Base-by-base conservation (phyloP, 2,329 filamentous ascomycete species). In the Coniochaeta pulveracea region DNA sequence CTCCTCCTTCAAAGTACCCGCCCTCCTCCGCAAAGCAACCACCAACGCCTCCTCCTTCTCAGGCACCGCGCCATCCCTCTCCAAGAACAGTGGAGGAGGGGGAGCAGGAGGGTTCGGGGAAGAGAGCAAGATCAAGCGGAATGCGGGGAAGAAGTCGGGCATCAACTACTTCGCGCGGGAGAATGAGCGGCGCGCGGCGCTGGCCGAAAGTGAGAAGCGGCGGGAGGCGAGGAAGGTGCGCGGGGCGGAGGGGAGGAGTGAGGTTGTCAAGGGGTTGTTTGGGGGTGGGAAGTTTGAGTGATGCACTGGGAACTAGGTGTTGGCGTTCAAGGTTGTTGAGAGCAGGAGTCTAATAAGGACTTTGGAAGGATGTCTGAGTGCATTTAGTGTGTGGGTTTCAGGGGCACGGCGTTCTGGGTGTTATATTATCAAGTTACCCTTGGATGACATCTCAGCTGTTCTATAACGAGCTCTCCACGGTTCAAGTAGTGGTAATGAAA, bases 1-100 rank as follows among this genome's bases (percentile, higher is more conserved):
- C 3, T 47, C 50, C 4, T 58, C 61, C 0, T 83, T 85, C 67
- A 77, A 73, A 45, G 72, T 83, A 2, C 83, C 84, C 0, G 67
- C 72, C 1, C 64, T 91, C 14, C 66, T 91, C 12, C 72, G 83
- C 17, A 71, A 81, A 19, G 81, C 82, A 4, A 89, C 83, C 1
- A 80, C 78, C 10, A 78, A 77, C 48, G 74, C 69, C 17, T 66
- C 59, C 31, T 47, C 45, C 30, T 39, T 47, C 3, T 45, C 55
- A 4, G 47, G 50, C 25, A 35, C 36, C 17, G 21, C 33, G 9
- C 31, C 37, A 14, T 25, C 35, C 4, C 30, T 37, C 17, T 33
- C 31, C n/a, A 30, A 12, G 9, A 11, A 14, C 18, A 19, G 33
- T 19, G 38, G 28, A 10, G 41, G 36, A 4, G 17, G 26, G 8